Evolutionary conservation across 2,329 filamentous ascomycete species (phyloP).

Genomic region (Colletotrichum cuscutae): DNA sequence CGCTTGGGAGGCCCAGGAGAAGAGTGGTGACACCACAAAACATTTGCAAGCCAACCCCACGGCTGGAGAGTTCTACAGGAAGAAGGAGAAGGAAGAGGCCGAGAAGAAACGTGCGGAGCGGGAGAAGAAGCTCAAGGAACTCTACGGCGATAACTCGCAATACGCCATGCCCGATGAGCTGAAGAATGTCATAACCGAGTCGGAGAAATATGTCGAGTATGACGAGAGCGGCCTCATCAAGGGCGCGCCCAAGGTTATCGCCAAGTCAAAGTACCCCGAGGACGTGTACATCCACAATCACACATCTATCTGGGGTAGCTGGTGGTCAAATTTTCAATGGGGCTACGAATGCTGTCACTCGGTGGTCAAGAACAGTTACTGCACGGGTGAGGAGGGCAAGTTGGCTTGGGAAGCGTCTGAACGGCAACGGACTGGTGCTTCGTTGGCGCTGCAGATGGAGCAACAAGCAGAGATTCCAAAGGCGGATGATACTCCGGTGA

Average conservation of each 20-base stretch:
- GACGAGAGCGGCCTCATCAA: constrained; percentile 92
- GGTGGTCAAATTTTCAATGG: constrained; percentile 97
- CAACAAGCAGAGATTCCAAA: constrained; percentile 38
- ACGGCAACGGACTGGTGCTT: constrained; percentile 60
- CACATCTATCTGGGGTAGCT: constrained; percentile 92
- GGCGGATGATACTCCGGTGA: constrained; percentile 43
- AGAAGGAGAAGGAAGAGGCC: constrained; percentile 80
- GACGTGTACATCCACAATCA: constrained; percentile 93
- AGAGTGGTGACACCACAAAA: constrained; percentile 78
- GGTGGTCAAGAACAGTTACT: constrained; percentile 95
- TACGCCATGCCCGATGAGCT: constrained; percentile 68
- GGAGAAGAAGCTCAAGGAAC: constrained; percentile 78
- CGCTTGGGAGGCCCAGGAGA: constrained; percentile 95
- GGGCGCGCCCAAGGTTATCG: constrained; percentile 79
- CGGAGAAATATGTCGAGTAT: constrained; percentile 92
- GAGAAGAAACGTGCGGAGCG: constrained; percentile 75
- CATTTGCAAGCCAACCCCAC: constrained; percentile 98
- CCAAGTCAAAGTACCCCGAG: constrained; percentile 92
- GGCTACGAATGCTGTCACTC: constrained; percentile 97
- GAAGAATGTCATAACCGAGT: constrained; percentile 74
- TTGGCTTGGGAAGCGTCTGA: constrained; percentile 83
- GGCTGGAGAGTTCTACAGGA: constrained; percentile 84
- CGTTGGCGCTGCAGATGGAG: constrained; percentile 45
- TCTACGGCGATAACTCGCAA: constrained; percentile 77
- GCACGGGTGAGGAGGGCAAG: constrained; percentile 91